Percentiles rank a stretch among this genome's conserved stretches.
phyloP scores from a whole-genome alignment of 1,139 yeast species.

The Debaryomyces robertsiae region DNA sequence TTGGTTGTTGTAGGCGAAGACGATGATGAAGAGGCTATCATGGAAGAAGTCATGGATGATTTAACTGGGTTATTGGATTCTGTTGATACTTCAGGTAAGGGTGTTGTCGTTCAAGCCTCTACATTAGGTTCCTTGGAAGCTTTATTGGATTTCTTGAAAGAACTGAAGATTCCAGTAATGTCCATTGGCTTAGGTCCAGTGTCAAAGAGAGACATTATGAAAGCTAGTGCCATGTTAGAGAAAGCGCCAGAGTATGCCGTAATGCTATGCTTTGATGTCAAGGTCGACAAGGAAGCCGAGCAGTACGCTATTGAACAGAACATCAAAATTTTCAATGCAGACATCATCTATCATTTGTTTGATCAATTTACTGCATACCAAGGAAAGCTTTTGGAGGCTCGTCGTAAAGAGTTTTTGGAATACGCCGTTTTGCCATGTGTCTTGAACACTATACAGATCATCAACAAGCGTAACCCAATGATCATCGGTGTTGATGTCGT shows the following conservation, averaged over 20 bases:
- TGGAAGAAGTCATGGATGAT: slow-evolving; percentile 99
- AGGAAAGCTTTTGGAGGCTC: slow-evolving; percentile 79
- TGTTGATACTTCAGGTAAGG: slow-evolving; percentile 91
- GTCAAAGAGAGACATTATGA: slow-evolving; percentile 96
- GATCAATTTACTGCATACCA: slow-evolving; percentile 95
- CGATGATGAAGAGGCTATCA: slow-evolving; percentile 94
- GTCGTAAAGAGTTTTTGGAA: slow-evolving; percentile 86
- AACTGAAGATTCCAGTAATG: slow-evolving; percentile 99
- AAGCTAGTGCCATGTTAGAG: slow-evolving; percentile 94
- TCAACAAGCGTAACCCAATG: slow-evolving; percentile 99
- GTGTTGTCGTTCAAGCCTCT: slow-evolving; percentile 98
- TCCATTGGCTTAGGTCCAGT: slow-evolving; percentile 98
- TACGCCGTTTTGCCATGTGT: slow-evolving; percentile 96
- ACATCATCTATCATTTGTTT: slow-evolving; percentile 92
- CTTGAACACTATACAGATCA: slow-evolving; percentile 89
- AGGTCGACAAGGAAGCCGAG: slow-evolving; percentile 96
- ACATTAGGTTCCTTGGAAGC: slow-evolving; percentile 98
- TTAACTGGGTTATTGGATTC: slow-evolving; percentile 92
- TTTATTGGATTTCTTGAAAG: slow-evolving; percentile 91
- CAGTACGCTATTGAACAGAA: slow-evolving; percentile 95
- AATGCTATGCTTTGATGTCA: slow-evolving; percentile 97
- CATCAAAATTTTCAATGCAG: slow-evolving; percentile 90
- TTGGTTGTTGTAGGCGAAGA: slow-evolving; percentile 93
- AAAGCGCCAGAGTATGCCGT: slow-evolving; percentile 94
- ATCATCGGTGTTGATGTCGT: slow-evolving; percentile 96